Percentiles rank a stretch among this genome's conserved stretches.
These are phyloP conservation scores for Lipomyces spencermartinsiae DNA, from an alignment of 805 yeast species.

Conservation along the genomic window DNA sequence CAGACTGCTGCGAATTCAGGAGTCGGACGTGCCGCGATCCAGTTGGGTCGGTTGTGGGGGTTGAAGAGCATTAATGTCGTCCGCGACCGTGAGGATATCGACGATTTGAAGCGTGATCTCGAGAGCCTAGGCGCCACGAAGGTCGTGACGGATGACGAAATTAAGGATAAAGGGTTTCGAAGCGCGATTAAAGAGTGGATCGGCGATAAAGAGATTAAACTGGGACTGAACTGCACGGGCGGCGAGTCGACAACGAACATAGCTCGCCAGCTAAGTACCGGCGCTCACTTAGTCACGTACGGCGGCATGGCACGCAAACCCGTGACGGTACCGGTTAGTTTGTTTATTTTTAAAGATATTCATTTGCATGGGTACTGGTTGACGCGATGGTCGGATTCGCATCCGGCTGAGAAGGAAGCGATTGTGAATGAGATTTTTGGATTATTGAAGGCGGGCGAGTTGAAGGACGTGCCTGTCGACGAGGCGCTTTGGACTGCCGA, in stretches of 20 bases:
- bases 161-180: constrained; percentile 69
- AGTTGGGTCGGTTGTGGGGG: constrained; percentile 79
- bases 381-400: constrained; percentile 64
- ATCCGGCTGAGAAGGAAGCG: constrained; percentile 65
- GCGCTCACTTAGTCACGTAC: constrained; percentile 84
- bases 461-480: constrained; percentile 57
- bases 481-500: constrained; percentile 48
- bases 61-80: constrained; percentile 85
- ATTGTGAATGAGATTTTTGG: constrained; percentile 63
- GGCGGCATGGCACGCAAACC: constrained; percentile 99
- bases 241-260: constrained; percentile 83
- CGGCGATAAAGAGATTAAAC: constrained; percentile 58
- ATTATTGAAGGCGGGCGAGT: constrained; percentile 63
- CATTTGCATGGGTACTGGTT: constrained; percentile 94
- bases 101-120: constrained; percentile 63
- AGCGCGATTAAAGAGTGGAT: constrained; percentile 57
- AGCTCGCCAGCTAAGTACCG: constrained; percentile 77
- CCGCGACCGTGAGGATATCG: constrained; percentile 81
- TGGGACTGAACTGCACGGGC: constrained; percentile 93
- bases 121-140: constrained; percentile 77
- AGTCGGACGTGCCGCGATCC: constrained; percentile 91
- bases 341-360: constrained; percentile 87
- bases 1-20: constrained; percentile 98
- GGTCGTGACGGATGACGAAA: constrained; percentile 89
- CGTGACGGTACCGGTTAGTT: constrained; percentile 84